Evolutionary conservation across 23 red algal species (phyloP), one percentile per base, ranked within the genome.

Genomic region (Agarophyton chilense): DNA sequence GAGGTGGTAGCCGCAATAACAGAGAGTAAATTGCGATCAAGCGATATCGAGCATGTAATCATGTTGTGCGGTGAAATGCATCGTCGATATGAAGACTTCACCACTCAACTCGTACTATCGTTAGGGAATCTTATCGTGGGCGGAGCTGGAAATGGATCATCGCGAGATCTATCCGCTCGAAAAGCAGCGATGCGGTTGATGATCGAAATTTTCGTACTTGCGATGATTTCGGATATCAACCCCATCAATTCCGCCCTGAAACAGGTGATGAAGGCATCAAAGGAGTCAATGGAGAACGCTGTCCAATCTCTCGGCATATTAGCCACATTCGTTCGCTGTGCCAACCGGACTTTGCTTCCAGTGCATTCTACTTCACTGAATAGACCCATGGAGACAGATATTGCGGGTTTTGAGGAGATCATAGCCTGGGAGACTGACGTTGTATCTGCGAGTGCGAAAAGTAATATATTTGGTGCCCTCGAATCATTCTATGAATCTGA

Each of bases 11-110:
- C 91, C 12, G 95, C 95, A 5, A 71, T 98, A 42, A 58, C 80
- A 29, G 95, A 98, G 34, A 67, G 55, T 10, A 89, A 84, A 42
- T 46, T 98, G 72, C 52, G 74, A 65, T 79, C 79, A 16, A 63
- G 82, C n/a, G 83, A 98, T 28, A 81, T 94, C n/a, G 86, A 82
- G 16, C 29, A 89, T 33, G 45, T 78, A 12, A 87, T 83, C n/a
- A 64, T 71, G 65, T 49, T 98, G 25, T 72, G 66, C 46, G 78
- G 74, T 5, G 65, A 82, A 74, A 38, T 98, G 64, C 86, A 98
- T 77, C 50, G 86, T 32, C 83, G 85, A 46, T 93, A 98, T 78
- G 84, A 89, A 28, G 95, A 98, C 43, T 98, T 98, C 42, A 58
- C 58, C 0, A 19, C 78, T 5, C 70, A 80, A 72, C 66, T 91